A percentile compares a stretch with the other conserved stretches of the same genome.
Conservation (phyloP, 371 early-diverging fungal genomes). For the Saksenaea oblongispora region DNA sequence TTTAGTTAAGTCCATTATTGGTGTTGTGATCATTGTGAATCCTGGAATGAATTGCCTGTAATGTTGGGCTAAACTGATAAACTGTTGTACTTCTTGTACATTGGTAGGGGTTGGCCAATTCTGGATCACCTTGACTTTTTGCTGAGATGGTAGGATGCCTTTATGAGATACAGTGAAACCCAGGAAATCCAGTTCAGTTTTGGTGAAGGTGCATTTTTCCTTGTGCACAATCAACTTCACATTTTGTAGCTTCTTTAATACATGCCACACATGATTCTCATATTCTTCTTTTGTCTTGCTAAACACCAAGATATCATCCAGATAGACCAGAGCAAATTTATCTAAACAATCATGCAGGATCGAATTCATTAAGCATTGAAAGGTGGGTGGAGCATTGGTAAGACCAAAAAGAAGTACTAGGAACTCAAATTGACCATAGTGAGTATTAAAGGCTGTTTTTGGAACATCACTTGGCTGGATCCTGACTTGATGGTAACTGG, state of each 20-base stretch:
- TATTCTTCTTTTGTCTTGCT: slow-evolving; percentile 8
- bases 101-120: too few species aligned
- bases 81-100: too few species aligned
- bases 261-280: slow-evolving; percentile 14
- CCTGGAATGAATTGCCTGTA: slow-evolving; percentile 33
- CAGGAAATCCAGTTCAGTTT: slow-evolving; percentile 34
- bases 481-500: slow-evolving; percentile 16
- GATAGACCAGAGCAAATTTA: slow-evolving; percentile 28
- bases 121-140: slow-evolving; percentile 32
- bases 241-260: slow-evolving; percentile 31
- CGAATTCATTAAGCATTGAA: slow-evolving; percentile 42
- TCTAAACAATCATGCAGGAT: slow-evolving; percentile 38
- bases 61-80: too few species aligned
- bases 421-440: slow-evolving; percentile 46
- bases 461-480: slow-evolving; percentile 15
- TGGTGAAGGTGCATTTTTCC: slow-evolving; percentile 53
- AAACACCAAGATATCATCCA: slow-evolving; percentile 10
- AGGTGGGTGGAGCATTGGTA: too few species aligned
- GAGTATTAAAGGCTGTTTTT: slow-evolving; percentile 34
- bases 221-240: slow-evolving; percentile 33
- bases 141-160: slow-evolving; percentile 24
- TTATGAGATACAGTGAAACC: slow-evolving; percentile 32
- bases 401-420: slow-evolving; percentile 54
- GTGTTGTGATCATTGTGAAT: slow-evolving; percentile 31
- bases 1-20: slow-evolving; percentile 35